Evolutionary conservation across 2,329 filamentous ascomycete genomes (phyloP), one percentile per base, ranked within the genome.

Genomic region (Leptosphaerulina australis): DNA sequence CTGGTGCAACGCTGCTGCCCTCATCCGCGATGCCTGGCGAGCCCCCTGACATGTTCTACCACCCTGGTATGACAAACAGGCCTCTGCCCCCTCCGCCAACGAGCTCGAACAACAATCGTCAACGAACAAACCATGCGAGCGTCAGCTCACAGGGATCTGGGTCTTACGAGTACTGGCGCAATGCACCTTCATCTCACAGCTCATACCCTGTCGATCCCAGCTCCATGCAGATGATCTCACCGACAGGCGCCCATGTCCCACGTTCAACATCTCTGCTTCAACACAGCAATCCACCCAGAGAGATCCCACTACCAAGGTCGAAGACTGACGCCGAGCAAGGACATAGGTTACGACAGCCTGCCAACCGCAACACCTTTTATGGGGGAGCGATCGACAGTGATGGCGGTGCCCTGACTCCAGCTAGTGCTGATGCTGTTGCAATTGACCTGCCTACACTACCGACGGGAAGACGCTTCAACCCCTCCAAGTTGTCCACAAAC

Each of bases 31-130:
- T 74, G 49, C 64, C 67, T 22, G 70, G 69, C 25, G 90, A 91
- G 47, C 90, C 91, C 55, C 89, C 88, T 14, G 94, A 96, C 63
- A 86, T 97, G 68, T 96, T 96, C 69, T 99, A 95, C 70, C 91
- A 97, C 64, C 92, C 92, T 14, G 90, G 90, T 29, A 84, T 91
- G 67, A 83, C 56, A 78, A 78, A 74, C 61, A 79, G 79, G 41
- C 85, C 85, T 44, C 71, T 88, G 35, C 83, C 85, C 9, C 79
- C 85, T 76, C 74, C 91, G 74, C 73, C 87, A 78, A 66, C 89
- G 77, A 59, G 83, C 4, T 77, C 77, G 6, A 78, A 78, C 56
- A 62, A 63, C 29, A 40, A 38, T 36, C 77, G 79, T 36, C 48
- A 46, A 36, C 74, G 81, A 62, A 75, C 79, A 28, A 59, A 69